Evolutionary conservation across 495 filamentous ascomycete genomes (phyloP).

Genomic region (Letharia lupina): DNA sequence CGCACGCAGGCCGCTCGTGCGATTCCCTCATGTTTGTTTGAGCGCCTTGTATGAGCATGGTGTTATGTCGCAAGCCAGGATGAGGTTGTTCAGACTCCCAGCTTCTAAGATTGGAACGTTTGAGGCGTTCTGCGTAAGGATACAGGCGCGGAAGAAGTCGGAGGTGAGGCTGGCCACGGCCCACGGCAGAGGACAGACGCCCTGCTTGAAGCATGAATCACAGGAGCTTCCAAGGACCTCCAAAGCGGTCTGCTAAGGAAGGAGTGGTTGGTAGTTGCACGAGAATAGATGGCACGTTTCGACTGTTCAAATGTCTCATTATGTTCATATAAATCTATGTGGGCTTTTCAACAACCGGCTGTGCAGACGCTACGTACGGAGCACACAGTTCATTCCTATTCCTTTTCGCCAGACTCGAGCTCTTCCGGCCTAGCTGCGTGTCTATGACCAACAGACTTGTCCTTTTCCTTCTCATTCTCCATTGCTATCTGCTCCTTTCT

Average conservation of each 20-base stretch:
- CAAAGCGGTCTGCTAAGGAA: too few species aligned
- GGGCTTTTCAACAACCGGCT: neutral
- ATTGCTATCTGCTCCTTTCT: constrained; percentile 14
- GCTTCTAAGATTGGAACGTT: neutral
- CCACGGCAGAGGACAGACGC: too few species aligned
- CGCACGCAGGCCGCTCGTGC: neutral
- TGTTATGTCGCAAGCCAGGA: neutral
- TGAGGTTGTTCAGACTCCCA: neutral
- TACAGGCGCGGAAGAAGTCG: too few species aligned
- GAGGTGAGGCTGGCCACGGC: too few species aligned
- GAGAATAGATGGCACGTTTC: too few species aligned
- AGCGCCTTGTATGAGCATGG: neutral
- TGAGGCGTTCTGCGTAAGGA: neutral
- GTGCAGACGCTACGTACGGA: neutral
- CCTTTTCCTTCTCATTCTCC: constrained; percentile 3
- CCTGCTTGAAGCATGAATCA: too few species aligned
- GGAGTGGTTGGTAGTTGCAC: too few species aligned
- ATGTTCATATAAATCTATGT: neutral
- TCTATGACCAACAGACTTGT: neutral
- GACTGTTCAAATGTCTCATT: neutral
- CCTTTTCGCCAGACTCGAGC: neutral
- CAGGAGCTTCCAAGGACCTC: too few species aligned
- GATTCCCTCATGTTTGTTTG: neutral
- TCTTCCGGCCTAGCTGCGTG: constrained; percentile 1
- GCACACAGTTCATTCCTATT: neutral